A percentile compares a stretch with the other conserved stretches of the same genome.
Conservation (phyloP, 208 protist genomes). For the Acanthamoeba comandoni region DNA sequence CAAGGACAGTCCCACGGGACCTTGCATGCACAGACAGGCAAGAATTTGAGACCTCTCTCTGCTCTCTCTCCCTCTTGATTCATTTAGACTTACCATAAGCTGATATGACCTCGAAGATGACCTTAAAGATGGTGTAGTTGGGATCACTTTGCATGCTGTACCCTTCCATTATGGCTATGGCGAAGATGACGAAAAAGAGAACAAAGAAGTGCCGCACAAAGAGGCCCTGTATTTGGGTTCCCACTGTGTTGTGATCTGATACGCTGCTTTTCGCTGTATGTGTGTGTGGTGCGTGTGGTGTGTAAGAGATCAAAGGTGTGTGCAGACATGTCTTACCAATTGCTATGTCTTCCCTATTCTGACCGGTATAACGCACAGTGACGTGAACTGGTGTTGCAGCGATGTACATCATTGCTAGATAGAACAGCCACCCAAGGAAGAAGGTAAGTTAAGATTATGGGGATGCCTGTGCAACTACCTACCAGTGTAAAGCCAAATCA, state of each 20-base stretch:
- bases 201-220: slow-evolving; percentile 12
- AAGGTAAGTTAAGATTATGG: background rate
- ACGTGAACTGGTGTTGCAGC: slow-evolving; percentile 32
- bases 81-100: slow-evolving; percentile 42
- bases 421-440: background rate
- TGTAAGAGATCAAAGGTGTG: no score
- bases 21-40: background rate
- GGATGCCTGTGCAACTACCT: background rate
- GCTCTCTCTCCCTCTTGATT: background rate
- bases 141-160: background rate
- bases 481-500: slow-evolving; percentile 4
- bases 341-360: background rate
- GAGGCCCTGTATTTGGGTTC: slow-evolving; percentile 27
- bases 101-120: slow-evolving; percentile 57
- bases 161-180: slow-evolving; percentile 50
- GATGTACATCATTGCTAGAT: slow-evolving; percentile 70
- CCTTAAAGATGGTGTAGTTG: slow-evolving; percentile 55
- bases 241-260: slow-evolving; percentile 15
- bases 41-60: background rate
- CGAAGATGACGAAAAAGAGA: slow-evolving; percentile 28
- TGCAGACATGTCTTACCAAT: no score
- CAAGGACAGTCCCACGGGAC: slow-evolving; percentile 37
- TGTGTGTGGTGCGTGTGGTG: background rate
- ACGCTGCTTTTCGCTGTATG: background rate
- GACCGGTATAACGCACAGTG: slow-evolving; percentile 32